Percentiles rank a stretch among this genome's conserved stretches.
Evolutionary conservation across 2,329 filamentous ascomycete genomes (phyloP).

Genomic region (Fusarium udum): DNA sequence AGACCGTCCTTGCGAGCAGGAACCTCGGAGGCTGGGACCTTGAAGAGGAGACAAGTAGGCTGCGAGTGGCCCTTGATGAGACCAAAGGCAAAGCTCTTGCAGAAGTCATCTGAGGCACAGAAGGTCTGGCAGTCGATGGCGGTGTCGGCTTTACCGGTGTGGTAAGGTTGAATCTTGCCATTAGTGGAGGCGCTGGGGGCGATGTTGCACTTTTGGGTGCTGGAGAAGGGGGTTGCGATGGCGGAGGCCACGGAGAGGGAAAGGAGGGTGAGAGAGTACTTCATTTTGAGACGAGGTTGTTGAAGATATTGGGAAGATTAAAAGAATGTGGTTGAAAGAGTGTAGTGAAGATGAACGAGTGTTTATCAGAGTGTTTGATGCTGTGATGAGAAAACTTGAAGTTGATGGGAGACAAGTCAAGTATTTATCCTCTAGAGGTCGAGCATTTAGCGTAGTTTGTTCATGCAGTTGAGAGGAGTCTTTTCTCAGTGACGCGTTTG

Average conservation of each 20-base stretch:
- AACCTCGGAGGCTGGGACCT: background rate
- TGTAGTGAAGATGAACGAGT: background rate
- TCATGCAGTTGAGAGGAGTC: background rate
- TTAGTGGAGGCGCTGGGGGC: background rate
- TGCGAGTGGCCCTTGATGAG: background rate
- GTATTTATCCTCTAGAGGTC: background rate
- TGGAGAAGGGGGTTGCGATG: background rate
- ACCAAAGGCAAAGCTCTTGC: conserved; percentile 7
- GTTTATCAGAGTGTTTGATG: background rate
- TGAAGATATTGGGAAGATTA: background rate
- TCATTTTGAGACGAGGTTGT: background rate
- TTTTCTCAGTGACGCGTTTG: background rate
- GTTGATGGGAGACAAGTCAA: too few relatives aligned
- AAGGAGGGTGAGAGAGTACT: conserved; percentile 3
- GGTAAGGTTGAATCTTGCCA: background rate
- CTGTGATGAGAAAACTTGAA: background rate
- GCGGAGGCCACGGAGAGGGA: background rate
- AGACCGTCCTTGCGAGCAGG: conserved; percentile 5
- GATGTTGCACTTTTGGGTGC: background rate
- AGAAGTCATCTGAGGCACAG: conserved; percentile 3
- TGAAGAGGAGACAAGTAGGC: background rate
- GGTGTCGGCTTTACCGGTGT: background rate
- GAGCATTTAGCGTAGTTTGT: rapidly evolving
- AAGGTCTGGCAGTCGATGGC: conserved; percentile 2
- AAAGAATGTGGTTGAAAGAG: background rate